Percentiles rank a stretch among this genome's conserved stretches.
These are phyloP conservation scores for Dothistroma septosporum DNA, from an alignment of 2,329 filamentous ascomycete genomes.

Conservation along the genomic window DNA sequence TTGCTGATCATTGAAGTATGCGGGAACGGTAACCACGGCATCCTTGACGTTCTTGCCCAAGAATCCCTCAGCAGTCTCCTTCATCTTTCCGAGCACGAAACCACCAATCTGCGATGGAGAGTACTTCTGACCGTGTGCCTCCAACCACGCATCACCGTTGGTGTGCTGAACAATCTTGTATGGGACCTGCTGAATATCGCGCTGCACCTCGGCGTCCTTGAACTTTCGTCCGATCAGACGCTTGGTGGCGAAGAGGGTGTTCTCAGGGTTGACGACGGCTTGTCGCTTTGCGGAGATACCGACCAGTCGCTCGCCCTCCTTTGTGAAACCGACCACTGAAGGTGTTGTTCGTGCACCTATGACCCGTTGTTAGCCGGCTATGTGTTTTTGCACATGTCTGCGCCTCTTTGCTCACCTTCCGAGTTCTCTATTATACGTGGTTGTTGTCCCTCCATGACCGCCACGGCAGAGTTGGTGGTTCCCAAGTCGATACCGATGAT, in stretches of 20 bases:
- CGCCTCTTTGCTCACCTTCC: conserved; percentile 61
- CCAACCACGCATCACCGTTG: conserved; percentile 95
- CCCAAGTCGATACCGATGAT: conserved; percentile 98
- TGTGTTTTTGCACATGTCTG: not conserved
- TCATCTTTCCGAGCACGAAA: conserved; percentile 97
- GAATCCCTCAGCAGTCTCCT: conserved; percentile 94
- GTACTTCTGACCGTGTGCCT: conserved; percentile 90
- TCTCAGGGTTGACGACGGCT: conserved; percentile 96
- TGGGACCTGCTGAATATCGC: conserved; percentile 93
- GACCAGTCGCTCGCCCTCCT: conserved; percentile 92
- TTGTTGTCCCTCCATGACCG: conserved; percentile 93
- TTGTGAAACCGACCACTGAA: conserved; percentile 90
- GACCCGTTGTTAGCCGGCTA: conserved; percentile 16
- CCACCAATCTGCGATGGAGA: conserved; percentile 98
- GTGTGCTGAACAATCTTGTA: conserved; percentile 98
- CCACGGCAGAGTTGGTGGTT: conserved; percentile 96
- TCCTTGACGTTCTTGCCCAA: conserved; percentile 89
- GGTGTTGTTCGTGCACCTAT: conserved; percentile 83
- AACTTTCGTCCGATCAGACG: conserved; percentile 98
- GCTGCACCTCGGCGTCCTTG: conserved; percentile 87
- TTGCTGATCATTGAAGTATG: conserved; percentile 98
- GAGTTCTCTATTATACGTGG: conserved; percentile 97
- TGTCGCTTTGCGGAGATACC: conserved; percentile 98
- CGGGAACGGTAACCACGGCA: conserved; percentile 92
- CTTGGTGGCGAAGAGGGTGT: conserved; percentile 97